Base-by-base conservation (phyloP, 345 rosid species). In the Syzygium aromaticum region DNA sequence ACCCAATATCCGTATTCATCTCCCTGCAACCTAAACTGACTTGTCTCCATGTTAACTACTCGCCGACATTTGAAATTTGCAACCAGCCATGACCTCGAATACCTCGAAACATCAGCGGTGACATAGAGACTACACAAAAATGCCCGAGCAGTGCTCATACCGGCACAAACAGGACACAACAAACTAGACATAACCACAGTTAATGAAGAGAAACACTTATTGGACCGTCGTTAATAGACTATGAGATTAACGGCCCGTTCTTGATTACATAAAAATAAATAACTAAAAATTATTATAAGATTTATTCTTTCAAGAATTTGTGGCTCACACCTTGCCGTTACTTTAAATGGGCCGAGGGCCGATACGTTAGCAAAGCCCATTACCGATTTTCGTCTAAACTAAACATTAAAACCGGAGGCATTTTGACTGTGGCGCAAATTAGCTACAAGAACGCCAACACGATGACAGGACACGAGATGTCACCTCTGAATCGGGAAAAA, bases 21-120 rank as follows among this genome's bases (percentile, higher is more conserved):
- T 73, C 80, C 80, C 80, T 22, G 43, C 80, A 22, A 33, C 46
- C 80, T 33, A 19, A 33, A 38, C 25, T 0, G 25, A 33, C 77
- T 30, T 0, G 28, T 64, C 0, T 1, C 43, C 1, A 5, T 0
- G 19, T 73, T 73, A 33, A 73, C 49, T 73, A 33, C 9, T 0
- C 1, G 4, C 80, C 7, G 14, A 73, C 80, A 73, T 73, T 38
- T 38, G 3, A 73, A 73, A 73, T 9, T 73, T 30, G 49, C 80
- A 33, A 40, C 25, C 25, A 67, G 25, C 38, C 46, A 19, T 67
- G 14, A 67, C 23, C 25, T 67, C 19, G 9, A 33, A 19, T 2
- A 67, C 49, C 17, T 67, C 33, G 0, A 9, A 67, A 33, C 13
- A 0, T 17, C 21, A 67, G 13, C 12, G 19, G 3, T 0, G 2